phyloP scores from a whole-genome alignment of 768 basidiomycete species.

The Mycena vitilis region DNA sequence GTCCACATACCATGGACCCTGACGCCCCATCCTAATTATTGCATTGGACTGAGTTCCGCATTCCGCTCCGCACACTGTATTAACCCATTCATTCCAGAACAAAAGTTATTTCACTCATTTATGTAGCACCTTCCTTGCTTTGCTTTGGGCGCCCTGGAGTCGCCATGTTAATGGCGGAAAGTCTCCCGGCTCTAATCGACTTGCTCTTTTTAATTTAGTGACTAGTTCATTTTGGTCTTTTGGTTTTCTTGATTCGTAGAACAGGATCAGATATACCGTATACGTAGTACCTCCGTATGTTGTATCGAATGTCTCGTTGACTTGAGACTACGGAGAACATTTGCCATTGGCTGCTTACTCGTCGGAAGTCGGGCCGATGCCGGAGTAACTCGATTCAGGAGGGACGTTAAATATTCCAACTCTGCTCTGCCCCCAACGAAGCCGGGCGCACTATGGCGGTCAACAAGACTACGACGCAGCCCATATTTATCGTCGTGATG shows the following conservation, averaged over 20 bases:
- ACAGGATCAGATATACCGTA: background rate
- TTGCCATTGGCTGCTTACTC: too few species aligned
- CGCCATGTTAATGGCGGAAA: background rate
- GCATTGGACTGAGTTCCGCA: background rate
- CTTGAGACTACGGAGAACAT: constrained; percentile 6
- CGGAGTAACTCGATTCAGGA: background rate
- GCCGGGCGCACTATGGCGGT: background rate
- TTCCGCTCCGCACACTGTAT: constrained; percentile 21
- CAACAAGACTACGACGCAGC: background rate
- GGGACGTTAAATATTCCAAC: background rate
- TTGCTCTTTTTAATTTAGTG: constrained; percentile 10
- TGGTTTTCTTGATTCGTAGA: constrained; percentile 14
- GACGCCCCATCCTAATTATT: too few species aligned
- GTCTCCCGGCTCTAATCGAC: constrained; percentile 4
- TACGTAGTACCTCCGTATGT: background rate
- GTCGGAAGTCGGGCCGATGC: constrained; percentile 16
- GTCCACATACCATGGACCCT: constrained; percentile 5
- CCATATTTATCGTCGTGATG: constrained; percentile 41
- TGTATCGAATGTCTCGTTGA: constrained; percentile 19
- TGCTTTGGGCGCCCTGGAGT: constrained; percentile 10
- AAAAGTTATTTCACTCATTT: constrained; percentile 21
- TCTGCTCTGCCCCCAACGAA: constrained; percentile 9
- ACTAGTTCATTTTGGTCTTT: background rate
- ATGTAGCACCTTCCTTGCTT: constrained; percentile 23
- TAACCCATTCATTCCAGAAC: constrained; percentile 13